These are phyloP conservation scores for Echium plantagineum DNA, from an alignment of 257 asterid genomes.

Conservation along the genomic window DNA sequence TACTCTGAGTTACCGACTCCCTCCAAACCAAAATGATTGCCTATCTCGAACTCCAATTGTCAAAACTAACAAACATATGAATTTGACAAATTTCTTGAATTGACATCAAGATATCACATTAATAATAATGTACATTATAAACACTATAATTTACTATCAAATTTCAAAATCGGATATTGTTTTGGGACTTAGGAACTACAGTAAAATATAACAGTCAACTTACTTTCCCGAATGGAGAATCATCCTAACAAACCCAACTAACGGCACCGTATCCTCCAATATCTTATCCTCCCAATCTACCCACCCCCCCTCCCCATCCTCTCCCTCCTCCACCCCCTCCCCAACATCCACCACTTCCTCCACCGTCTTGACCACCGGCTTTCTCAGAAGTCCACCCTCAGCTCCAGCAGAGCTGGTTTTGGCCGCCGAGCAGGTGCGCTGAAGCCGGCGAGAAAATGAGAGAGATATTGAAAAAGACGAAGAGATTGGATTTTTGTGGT, in stretches of 20 bases:
- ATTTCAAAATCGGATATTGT: background rate
- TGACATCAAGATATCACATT: no score
- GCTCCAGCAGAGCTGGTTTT: slow-evolving; percentile 15
- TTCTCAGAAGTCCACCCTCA: slow-evolving; percentile 34
- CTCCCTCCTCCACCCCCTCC: slow-evolving; percentile 22
- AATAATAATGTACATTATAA: no score
- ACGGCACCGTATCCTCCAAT: slow-evolving; percentile 90
- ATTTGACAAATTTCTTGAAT: no score
- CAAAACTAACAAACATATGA: no score
- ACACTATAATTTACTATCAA: no score
- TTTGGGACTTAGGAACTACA: no score
- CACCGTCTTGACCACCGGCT: slow-evolving; percentile 36
- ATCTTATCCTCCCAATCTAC: slow-evolving; percentile 95
- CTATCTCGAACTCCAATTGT: no score
- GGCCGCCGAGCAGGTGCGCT: slow-evolving; percentile 20
- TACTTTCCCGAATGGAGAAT: slow-evolving; percentile 87
- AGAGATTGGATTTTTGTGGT: slow-evolving; percentile 28
- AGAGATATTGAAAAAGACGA: slow-evolving; percentile 27
- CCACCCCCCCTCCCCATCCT: slow-evolving; percentile 44
- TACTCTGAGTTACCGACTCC: no score
- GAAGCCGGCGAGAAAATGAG: slow-evolving; percentile 15
- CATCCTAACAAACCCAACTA: slow-evolving; percentile 77
- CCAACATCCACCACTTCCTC: slow-evolving; percentile 16
- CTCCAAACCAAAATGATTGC: no score
- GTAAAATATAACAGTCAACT: slow-evolving; percentile 5